Percentiles rank a stretch among this genome's conserved stretches.
phyloP scores from a whole-genome alignment of 1,139 yeast genomes.

The Geotrichum citri-aurantii region DNA sequence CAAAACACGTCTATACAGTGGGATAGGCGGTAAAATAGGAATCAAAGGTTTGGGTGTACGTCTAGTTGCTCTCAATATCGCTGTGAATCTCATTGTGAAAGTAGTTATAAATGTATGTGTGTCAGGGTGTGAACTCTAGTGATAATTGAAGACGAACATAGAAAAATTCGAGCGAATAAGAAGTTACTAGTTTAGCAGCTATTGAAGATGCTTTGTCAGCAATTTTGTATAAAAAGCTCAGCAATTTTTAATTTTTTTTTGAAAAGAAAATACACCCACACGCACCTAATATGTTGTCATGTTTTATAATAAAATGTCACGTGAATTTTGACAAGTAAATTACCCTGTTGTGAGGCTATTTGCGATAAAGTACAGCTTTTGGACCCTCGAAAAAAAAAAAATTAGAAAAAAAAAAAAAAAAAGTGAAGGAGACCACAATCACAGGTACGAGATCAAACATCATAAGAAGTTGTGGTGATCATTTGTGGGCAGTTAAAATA shows the following conservation, averaged over 20 bases:
- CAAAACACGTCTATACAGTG: slow-evolving; percentile 66
- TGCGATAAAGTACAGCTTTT: not conserved
- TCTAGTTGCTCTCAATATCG: slow-evolving; percentile 47
- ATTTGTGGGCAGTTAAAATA: too few species aligned
- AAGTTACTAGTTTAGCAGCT: not conserved
- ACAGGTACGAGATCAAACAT: not conserved
- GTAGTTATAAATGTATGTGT: not conserved
- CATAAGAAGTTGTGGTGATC: not conserved
- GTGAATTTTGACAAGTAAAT: not conserved
- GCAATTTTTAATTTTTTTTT: too few species aligned
- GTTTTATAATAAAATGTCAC: too few species aligned
- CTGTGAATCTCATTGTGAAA: slow-evolving; percentile 47
- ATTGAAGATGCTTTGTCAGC: not conserved
- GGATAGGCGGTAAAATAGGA: slow-evolving; percentile 76
- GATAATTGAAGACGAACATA: not conserved
- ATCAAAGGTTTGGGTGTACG: slow-evolving; percentile 49
- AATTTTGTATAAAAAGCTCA: too few species aligned
- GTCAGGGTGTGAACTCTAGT: not conserved
- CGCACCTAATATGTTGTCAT: too few species aligned
- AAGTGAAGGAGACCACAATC: not conserved
- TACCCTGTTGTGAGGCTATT: not conserved
- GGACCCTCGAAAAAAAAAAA: not conserved
- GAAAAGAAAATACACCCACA: not conserved
- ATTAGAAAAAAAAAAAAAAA: not conserved
- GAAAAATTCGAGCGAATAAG: not conserved